Base-by-base conservation (phyloP, 176 grass and related monocot species). In the Luzula sylvatica region DNA sequence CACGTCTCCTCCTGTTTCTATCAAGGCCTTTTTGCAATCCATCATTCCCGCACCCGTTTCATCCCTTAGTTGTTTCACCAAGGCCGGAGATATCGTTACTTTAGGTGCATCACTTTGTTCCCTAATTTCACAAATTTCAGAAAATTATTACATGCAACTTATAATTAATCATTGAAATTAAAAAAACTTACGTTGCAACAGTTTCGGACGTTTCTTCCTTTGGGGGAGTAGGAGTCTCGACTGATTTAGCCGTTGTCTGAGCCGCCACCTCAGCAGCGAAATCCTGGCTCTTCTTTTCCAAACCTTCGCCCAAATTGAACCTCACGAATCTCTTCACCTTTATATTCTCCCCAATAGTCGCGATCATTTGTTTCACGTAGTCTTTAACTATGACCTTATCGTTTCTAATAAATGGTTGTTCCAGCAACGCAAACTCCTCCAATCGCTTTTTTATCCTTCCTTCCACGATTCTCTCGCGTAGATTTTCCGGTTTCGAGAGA, bases 11-110 rank as follows among this genome's bases (percentile, higher is more conserved):
- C 20, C 86, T 20, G 68, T 87, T 68, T 98, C 93, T 44, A 71
- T 58, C 5, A 98, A 68, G 4, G 86, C 92, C 67, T 98, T 90
- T 68, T 98, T 98, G 82, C 86, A 98, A 26, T 98, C 92, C 92
- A 87, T 98, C 92, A 98, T 98, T 50, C 92, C 92, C 35, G 86
- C 93, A 3, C 93, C 93, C 12, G 93, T 98, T 71, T 98, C 93
- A 14, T 92, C 86, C 48, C 93, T 79, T 24, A 98, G 93, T 82
- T 87, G 81, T 65, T 92, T 98, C 43, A 98, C 93, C 65, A 98
- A 65, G 48, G 78, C 65, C 23, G 86, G 78, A 59, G 93, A 98
- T 67, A 98, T 64, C 47, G 59, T 32, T 64, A 64, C 42, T n/a
- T 38, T 27, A 4, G 15, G 56, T 20, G 69, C 65, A 57, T 78